These are phyloP conservation scores for Aspergillus versicolor DNA, from an alignment of 2,329 filamentous ascomycete species.

Conservation along the genomic window DNA sequence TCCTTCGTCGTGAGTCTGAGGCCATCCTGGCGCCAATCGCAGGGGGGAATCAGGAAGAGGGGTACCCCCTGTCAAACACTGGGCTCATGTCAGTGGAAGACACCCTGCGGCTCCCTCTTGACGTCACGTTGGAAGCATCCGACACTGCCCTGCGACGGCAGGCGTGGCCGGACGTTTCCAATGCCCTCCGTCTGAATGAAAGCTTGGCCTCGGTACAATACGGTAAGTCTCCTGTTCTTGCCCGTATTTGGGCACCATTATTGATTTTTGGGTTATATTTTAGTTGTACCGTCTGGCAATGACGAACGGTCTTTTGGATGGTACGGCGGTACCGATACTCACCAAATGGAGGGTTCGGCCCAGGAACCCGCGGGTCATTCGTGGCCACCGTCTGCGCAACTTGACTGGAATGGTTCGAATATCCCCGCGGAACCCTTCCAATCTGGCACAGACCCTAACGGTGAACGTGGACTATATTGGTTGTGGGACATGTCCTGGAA, in stretches of 20 bases:
- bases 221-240: slow-evolving; percentile 11
- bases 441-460: slow-evolving; percentile 4
- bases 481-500: slow-evolving; percentile 32
- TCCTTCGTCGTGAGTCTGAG: slow-evolving; percentile 25
- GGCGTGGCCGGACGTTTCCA: slow-evolving; percentile 9
- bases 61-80: neutral
- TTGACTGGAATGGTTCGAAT: neutral
- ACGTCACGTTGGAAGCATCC: slow-evolving; percentile 12
- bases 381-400: neutral
- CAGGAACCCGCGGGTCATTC: neutral
- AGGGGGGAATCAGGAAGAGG: neutral
- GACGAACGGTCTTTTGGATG: neutral
- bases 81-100: slow-evolving; percentile 23
- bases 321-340: neutral
- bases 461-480: slow-evolving; percentile 30
- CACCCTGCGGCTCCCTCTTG: slow-evolving; percentile 22
- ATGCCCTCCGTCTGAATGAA: slow-evolving; percentile 22
- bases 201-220: slow-evolving; percentile 25
- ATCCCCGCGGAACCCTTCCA: neutral
- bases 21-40: slow-evolving; percentile 24
- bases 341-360: neutral
- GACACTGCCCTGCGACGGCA: slow-evolving; percentile 7
- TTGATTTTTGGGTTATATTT: neutral
- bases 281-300: neutral
- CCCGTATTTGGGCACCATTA: too few relatives aligned